Base-by-base conservation (phyloP, 2,329 filamentous ascomycete species). In the Pseudogymnoascus sp. region DNA sequence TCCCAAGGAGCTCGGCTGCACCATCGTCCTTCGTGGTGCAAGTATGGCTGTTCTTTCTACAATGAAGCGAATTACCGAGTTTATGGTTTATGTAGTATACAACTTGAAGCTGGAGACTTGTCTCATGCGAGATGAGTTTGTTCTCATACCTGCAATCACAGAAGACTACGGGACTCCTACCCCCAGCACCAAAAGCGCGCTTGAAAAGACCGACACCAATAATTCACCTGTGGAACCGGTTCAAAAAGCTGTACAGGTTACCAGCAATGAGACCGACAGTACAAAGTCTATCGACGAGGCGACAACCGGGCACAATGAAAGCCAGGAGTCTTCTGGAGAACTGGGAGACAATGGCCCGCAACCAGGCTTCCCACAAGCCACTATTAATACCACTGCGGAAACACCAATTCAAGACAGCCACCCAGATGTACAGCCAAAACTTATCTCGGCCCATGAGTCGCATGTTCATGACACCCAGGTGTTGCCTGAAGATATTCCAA, bases 1-100 rank as follows among this genome's bases (percentile, higher is more conserved):
- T 69, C 86, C 89, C 7, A 91, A 90, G 66, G 89, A 96, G 64
- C 83, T 99, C 1, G 96, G 95, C 0, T 97, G 95, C 72, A 99
- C 95, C 0, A 96, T 99, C 68, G 91, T 92, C 11, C 79, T 99
- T 21, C 87, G 95, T 52, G 95, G 95, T 1, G 90, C 89, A 3
- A 86, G 89, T 64, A 87, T 86, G 31, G 78, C 84, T 58, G 80
- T 86, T 0, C 81, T 99, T 16, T 80, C 86, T 1, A 90, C 87
- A 69, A 86, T 99, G 74, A 99, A 99, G 76, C 85, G 87, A 61
- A 95, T 99, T 67, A 95, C 93, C 9, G 95, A 99, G 72, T 97
- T 99, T 72, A 97, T 99, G 93, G 89, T 96, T 38, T 99, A 97
- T 69, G 96, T 99, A 18, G 93, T 97, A 11, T 99, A 99, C 76